phyloP scores from a whole-genome alignment of 2,329 filamentous ascomycete species.

The Aspergillus japonicus region DNA sequence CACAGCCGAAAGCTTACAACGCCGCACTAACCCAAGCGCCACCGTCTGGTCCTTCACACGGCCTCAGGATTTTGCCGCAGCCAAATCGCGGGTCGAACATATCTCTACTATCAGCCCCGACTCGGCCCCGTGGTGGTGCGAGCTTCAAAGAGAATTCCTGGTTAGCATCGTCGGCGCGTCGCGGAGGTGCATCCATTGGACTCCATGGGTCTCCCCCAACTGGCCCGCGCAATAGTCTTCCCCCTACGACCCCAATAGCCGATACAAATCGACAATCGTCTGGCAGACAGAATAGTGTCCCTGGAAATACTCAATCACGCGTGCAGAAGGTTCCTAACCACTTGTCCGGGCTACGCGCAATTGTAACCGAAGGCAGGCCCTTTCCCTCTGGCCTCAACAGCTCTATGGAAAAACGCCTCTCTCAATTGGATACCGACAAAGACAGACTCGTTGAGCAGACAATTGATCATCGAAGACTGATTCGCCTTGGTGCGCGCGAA shows the following conservation, averaged over 20 bases:
- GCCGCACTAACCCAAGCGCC: constrained; percentile 26
- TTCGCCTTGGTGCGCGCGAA: constrained; percentile 44
- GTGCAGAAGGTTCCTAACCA: constrained; percentile 42
- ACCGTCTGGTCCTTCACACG: constrained; percentile 41
- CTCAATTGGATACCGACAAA: constrained; percentile 46
- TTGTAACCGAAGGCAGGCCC: constrained; percentile 45
- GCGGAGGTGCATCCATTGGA: constrained; percentile 29
- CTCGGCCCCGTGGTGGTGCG: constrained; percentile 45
- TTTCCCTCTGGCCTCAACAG: constrained; percentile 40
- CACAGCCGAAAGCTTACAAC: constrained; percentile 32
- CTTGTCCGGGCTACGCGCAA: constrained; percentile 37
- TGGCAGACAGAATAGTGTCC: constrained; percentile 37
- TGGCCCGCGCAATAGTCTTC: constrained; percentile 38
- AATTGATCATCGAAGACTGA: constrained; percentile 44
- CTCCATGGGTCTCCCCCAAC: constrained; percentile 38
- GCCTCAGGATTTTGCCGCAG: constrained; percentile 34
- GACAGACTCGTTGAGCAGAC: constrained; percentile 47
- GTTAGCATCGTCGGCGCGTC: constrained; percentile 33
- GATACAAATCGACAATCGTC: constrained; percentile 36
- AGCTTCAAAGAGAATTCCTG: constrained; percentile 37
- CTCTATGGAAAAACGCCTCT: constrained; percentile 44
- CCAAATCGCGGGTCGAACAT: constrained; percentile 40
- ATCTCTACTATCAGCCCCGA: constrained; percentile 48
- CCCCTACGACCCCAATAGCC: constrained; percentile 24
- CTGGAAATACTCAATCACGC: constrained; percentile 38